phyloP scores from a whole-genome alignment of 345 rosid genomes.

The Euphorbia lathyris region DNA sequence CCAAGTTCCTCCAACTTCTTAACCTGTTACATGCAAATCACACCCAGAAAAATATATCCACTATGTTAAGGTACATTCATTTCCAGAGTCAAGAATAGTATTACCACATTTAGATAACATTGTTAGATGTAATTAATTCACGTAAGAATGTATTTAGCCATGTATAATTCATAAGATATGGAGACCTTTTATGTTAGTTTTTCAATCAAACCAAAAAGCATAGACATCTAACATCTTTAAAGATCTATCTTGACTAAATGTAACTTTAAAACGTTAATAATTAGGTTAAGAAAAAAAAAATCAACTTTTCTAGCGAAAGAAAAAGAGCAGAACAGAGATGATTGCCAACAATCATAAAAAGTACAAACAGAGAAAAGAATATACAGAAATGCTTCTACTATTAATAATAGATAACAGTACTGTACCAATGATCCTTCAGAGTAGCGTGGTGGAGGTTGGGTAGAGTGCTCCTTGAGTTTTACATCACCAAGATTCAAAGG shows the following conservation, averaged over 20 bases:
- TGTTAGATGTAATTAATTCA: background rate
- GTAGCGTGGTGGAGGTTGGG: conserved; percentile 82
- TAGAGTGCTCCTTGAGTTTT: conserved; percentile 69
- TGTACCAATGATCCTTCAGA: conserved; percentile 90
- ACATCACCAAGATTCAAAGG: conserved; percentile 43
- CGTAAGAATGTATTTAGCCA: background rate
- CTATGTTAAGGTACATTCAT: background rate
- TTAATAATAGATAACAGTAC: conserved; percentile 19
- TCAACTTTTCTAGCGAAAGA: background rate
- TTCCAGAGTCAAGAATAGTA: background rate
- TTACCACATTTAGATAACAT: background rate
- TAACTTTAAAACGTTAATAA: background rate
- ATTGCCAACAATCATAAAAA: background rate
- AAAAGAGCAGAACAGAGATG: background rate
- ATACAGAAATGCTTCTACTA: conserved; percentile 15
- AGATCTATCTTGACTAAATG: background rate
- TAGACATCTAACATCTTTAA: background rate
- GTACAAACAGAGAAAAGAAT: background rate
- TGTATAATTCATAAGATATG: background rate
- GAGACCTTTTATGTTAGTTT: background rate
- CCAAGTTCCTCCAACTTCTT: conserved; percentile 98
- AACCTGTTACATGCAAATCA: conserved; percentile 50
- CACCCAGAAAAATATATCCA: background rate
- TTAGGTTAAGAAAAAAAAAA: background rate
- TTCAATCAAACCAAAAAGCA: background rate